These are phyloP conservation scores for Beauveria sp. DNA, from an alignment of 2,329 filamentous ascomycete species.

Conservation along the genomic window DNA sequence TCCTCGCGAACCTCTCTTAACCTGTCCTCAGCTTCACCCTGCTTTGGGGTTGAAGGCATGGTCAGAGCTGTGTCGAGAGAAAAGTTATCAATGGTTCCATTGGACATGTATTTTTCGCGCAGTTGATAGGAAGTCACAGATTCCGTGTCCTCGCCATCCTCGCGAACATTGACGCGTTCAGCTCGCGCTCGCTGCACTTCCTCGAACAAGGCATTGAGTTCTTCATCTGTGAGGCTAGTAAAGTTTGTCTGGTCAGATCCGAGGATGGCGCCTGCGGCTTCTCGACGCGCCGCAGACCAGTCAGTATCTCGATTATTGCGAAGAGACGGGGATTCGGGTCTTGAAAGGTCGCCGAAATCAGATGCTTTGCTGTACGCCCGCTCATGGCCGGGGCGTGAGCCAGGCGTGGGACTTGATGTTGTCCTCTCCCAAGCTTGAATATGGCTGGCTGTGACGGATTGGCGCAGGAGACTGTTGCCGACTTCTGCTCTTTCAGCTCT, in stretches of 20 bases:
- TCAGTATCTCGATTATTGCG: slow-evolving; percentile 73
- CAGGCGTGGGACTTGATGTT: slow-evolving; percentile 55
- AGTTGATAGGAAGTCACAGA: slow-evolving; percentile 81
- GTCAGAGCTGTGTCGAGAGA: slow-evolving; percentile 91
- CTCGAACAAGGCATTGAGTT: slow-evolving; percentile 87
- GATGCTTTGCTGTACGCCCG: slow-evolving; percentile 74
- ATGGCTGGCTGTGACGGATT: slow-evolving; percentile 63
- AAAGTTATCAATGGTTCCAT: slow-evolving; percentile 90
- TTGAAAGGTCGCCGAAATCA: slow-evolving; percentile 63
- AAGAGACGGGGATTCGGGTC: slow-evolving; percentile 68
- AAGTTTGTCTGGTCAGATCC: slow-evolving; percentile 82
- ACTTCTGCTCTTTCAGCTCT: slow-evolving; percentile 82
- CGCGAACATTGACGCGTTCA: slow-evolving; percentile 61
- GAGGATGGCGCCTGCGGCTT: slow-evolving; percentile 85
- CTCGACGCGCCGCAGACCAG: slow-evolving; percentile 87
- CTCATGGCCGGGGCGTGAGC: slow-evolving; percentile 60
- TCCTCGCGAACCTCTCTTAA: slow-evolving; percentile 70
- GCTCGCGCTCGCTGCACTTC: slow-evolving; percentile 86
- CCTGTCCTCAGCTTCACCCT: slow-evolving; percentile 66
- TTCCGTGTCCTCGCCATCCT: slow-evolving; percentile 83
- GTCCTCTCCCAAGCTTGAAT: slow-evolving; percentile 49
- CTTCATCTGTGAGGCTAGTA: slow-evolving; percentile 81
- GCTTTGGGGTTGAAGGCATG: slow-evolving; percentile 84
- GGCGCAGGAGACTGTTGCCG: slow-evolving; percentile 72
- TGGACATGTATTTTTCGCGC: slow-evolving; percentile 92